Evolutionary conservation across 106 monocot genomes (phyloP).

Genomic region (Posidonia australis): DNA sequence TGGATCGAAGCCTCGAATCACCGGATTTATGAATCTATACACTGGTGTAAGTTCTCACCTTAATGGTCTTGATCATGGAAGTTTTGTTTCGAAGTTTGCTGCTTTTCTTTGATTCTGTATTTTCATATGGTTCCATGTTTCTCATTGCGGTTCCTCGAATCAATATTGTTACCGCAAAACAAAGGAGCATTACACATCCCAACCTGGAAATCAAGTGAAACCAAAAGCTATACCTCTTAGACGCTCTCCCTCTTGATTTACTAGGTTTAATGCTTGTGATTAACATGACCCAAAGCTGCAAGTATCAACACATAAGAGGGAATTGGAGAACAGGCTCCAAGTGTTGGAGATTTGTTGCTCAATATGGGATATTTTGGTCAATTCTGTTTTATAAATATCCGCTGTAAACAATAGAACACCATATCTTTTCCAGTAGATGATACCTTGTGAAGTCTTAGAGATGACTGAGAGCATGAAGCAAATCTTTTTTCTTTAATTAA

Average conservation of each 20-base stretch:
- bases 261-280: neutral
- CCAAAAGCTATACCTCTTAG: conserved; percentile 2
- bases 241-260: neutral
- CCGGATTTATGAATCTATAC: too few species aligned
- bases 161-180: neutral
- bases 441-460: too few species aligned
- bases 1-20: too few species aligned
- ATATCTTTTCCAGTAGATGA: neutral
- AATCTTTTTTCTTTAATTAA: too few species aligned
- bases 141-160: neutral
- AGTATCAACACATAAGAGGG: too few species aligned
- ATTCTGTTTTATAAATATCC: neutral
- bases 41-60: neutral
- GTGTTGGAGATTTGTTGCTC: too few species aligned
- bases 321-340: too few species aligned
- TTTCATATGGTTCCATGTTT: neutral
- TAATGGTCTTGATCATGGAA: neutral
- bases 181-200: neutral
- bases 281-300: neutral
- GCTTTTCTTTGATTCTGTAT: neutral
- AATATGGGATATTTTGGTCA: too few species aligned
- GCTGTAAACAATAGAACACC: neutral
- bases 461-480: too few species aligned
- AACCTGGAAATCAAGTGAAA: neutral
- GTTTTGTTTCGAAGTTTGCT: neutral